Conservation (phyloP, 208 protist genomes). For the Acanthamoeba divionensis region DNA sequence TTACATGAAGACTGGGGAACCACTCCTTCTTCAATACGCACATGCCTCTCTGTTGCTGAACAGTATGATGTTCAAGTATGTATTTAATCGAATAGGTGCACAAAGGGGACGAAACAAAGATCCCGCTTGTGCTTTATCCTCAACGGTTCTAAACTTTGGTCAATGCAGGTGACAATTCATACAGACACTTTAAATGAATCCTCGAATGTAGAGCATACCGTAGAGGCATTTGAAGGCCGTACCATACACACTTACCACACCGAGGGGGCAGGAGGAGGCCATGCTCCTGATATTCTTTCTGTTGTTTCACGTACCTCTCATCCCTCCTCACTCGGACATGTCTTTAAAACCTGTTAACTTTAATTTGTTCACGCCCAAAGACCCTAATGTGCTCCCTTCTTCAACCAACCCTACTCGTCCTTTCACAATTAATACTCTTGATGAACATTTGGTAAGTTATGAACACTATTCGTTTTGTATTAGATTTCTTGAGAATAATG, state of each 20-base stretch:
- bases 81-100: too few species aligned
- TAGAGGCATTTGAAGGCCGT: slow-evolving; percentile 71
- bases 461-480: too few species aligned
- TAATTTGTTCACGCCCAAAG: too few species aligned
- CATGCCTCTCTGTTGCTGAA: slow-evolving; percentile 68
- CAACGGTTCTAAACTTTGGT: too few species aligned
- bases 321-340: too few species aligned
- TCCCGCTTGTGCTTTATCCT: too few species aligned
- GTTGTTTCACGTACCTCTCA: neutral
- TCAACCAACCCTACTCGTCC: slow-evolving; percentile 74
- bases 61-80: slow-evolving; percentile 63
- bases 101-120: too few species aligned
- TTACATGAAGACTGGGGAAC: slow-evolving; percentile 78
- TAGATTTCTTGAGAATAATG: too few species aligned
- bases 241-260: slow-evolving; percentile 77
- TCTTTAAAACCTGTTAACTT: too few species aligned
- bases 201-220: slow-evolving; percentile 68
- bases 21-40: slow-evolving; percentile 70
- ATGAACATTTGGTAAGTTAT: slow-evolving; percentile 72
- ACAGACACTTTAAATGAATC: slow-evolving; percentile 78
- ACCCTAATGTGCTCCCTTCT: slow-evolving; percentile 66
- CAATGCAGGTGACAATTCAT: slow-evolving; percentile 68
- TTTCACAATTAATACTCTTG: slow-evolving; percentile 73
- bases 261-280: slow-evolving; percentile 73
- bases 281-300: slow-evolving; percentile 74